Base-by-base conservation (phyloP, 106 monocot species). In the Apostasia shenzhenica region DNA sequence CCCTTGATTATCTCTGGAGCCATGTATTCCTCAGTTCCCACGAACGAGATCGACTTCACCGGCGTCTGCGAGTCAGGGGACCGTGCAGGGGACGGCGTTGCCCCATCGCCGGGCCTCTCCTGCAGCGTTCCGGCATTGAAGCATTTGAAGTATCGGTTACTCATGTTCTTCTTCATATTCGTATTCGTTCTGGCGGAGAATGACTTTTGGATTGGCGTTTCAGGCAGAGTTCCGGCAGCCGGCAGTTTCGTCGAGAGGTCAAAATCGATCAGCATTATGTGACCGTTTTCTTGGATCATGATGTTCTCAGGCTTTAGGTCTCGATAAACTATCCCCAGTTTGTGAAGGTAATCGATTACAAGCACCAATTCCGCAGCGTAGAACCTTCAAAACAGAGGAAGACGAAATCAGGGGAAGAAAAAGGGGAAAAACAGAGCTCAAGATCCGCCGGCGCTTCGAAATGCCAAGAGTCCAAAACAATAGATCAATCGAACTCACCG, bases 271-370 rank as follows among this genome's bases (percentile, higher is more conserved):
- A 97, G 82, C 92, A 97, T 92, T 46, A 97, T 65, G 71, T 97
- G 95, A 51, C 95, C 95, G 70, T 65, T 76, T 2, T 76, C 84
- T 59, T 97, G 95, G 69, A 97, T 92, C 45, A 97, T 55, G 6
- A 97, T 72, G 78, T 97, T 97, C 12, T 92, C 92, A 1, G 95
- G 95, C 75, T 97, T 97, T n/a, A 97, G 73, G 72, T 97, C 95
- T 14, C 95, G 70, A 81, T 97, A 97, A 12, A 87, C 84, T 59
- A 97, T 85, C 10, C 86, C 76, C n/a, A 82, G 5, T 41, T 72
- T 57, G 79, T 97, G 95, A 26, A 97, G 89, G 65, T 97, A 74
- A 44, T 89, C 84, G 60, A 97, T 55, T 2, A 82, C 89, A 26
- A 97, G 78, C 50, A 97, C 89, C 47, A 97, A n/a, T 70, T 97